A percentile compares a stretch with the other conserved stretches of the same genome.
Evolutionary conservation across 2,329 filamentous ascomycete genomes (phyloP).

Genomic region (Cladosporium sp.): DNA sequence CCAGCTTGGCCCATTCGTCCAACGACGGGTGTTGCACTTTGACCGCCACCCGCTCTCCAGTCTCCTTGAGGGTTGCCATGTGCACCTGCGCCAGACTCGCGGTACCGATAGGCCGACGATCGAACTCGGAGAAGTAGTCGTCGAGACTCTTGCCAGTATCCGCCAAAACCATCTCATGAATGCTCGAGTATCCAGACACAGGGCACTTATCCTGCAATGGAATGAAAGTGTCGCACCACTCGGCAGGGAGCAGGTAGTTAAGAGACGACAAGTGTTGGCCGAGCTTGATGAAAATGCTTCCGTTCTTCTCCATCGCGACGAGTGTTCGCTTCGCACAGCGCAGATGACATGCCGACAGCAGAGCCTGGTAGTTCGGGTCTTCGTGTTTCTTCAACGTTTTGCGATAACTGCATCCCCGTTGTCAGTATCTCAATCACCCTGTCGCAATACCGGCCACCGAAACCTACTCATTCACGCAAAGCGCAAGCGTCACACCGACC

Average conservation of each 20-base stretch:
- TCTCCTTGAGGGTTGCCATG: conserved; percentile 77
- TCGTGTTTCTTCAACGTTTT: conserved; percentile 71
- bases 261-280: conserved; percentile 95
- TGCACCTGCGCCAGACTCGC: conserved; percentile 95
- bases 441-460: background rate
- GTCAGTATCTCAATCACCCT: background rate
- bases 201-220: conserved; percentile 95
- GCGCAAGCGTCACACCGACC: conserved; percentile 70
- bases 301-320: conserved; percentile 87
- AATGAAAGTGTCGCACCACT: conserved; percentile 96
- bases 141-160: conserved; percentile 79
- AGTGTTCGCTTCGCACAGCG: conserved; percentile 88
- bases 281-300: conserved; percentile 97
- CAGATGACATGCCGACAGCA: conserved; percentile 82
- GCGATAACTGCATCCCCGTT: conserved; percentile 67
- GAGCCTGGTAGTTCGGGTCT: conserved; percentile 61
- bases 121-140: conserved; percentile 85
- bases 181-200: conserved; percentile 82
- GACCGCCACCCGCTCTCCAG: conserved; percentile 84
- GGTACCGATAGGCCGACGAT: conserved; percentile 77
- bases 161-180: conserved; percentile 78
- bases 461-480: conserved; percentile 83
- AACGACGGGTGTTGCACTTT: conserved; percentile 93
- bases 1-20: conserved; percentile 85
- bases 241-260: conserved; percentile 86